Conservation (phyloP, 148 eudicot species). For the Nepenthes mirabilis region DNA sequence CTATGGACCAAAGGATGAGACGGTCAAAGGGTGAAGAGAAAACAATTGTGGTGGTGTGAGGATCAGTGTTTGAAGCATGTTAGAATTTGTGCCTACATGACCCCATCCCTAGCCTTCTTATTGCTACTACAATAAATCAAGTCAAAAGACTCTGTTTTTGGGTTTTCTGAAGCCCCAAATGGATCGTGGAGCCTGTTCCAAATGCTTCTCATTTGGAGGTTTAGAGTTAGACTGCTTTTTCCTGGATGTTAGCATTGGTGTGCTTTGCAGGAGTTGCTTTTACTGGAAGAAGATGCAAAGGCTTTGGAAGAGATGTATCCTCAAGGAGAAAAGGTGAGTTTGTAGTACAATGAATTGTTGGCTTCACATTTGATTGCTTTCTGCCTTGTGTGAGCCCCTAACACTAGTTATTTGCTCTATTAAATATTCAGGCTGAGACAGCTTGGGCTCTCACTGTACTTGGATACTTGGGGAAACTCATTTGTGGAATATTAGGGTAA, state of each 20-base stretch:
- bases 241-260: slow-evolving; percentile 1
- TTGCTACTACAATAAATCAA: too few species aligned
- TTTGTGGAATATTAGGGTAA: slow-evolving; percentile 86
- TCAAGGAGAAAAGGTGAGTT: slow-evolving; percentile 96
- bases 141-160: too few species aligned
- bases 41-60: too few species aligned
- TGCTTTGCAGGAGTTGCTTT: slow-evolving; percentile 66
- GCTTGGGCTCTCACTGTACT: slow-evolving; percentile 97
- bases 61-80: too few species aligned
- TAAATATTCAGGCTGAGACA: slow-evolving; percentile 68
- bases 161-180: too few species aligned
- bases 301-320: slow-evolving; percentile 99
- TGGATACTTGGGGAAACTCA: slow-evolving; percentile 88
- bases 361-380: background rate
- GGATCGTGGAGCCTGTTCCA: background rate
- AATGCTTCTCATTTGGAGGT: too few species aligned
- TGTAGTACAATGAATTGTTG: background rate
- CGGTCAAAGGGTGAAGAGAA: too few species aligned
- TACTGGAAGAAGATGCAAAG: slow-evolving; percentile 86
- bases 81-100: too few species aligned
- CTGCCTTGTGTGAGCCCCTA: slow-evolving; percentile 3
- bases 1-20: too few species aligned
- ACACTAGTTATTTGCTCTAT: slow-evolving; percentile 1
- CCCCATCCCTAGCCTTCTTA: too few species aligned
- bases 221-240: background rate